A percentile compares a stretch with the other conserved stretches of the same genome.
These are phyloP conservation scores for Diospyros kaki DNA, from an alignment of 148 eudicot genomes.

Conservation along the genomic window DNA sequence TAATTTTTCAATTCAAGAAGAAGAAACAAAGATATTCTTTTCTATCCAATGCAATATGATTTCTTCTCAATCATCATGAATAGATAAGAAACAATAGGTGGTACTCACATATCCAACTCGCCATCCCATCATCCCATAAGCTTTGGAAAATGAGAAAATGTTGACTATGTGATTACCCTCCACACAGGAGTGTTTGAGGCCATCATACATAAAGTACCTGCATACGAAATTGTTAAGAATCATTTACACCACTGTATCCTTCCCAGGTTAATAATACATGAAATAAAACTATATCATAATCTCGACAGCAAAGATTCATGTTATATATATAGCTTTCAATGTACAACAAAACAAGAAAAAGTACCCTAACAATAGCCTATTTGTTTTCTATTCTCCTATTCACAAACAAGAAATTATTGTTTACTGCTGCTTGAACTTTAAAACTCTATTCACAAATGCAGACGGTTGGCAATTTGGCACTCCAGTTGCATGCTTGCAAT, in stretches of 20 bases:
- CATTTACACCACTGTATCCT: not conserved
- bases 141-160: constrained; percentile 94
- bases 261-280: not conserved
- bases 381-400: not conserved
- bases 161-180: constrained; percentile 90
- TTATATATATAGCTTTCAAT: not conserved
- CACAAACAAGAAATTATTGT: not conserved
- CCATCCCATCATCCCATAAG: constrained; percentile 99
- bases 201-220: constrained; percentile 98
- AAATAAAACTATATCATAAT: not conserved
- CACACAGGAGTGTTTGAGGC: constrained; percentile 75
- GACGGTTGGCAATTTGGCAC: too few species aligned
- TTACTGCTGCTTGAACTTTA: not conserved
- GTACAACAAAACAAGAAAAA: constrained; percentile 4
- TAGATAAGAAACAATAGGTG: not conserved
- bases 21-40: not conserved
- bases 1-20: not conserved
- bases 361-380: not conserved
- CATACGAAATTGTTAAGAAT: constrained; percentile 3
- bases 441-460: not conserved
- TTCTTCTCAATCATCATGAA: not conserved
- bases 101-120: constrained; percentile 95
- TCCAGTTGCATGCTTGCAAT: too few species aligned
- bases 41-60: not conserved
- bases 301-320: too few species aligned